Evolutionary conservation across 2,329 filamentous ascomycete species (phyloP), one percentile per base, ranked within the genome.

Genomic region (Sporothrix variecibatus): DNA sequence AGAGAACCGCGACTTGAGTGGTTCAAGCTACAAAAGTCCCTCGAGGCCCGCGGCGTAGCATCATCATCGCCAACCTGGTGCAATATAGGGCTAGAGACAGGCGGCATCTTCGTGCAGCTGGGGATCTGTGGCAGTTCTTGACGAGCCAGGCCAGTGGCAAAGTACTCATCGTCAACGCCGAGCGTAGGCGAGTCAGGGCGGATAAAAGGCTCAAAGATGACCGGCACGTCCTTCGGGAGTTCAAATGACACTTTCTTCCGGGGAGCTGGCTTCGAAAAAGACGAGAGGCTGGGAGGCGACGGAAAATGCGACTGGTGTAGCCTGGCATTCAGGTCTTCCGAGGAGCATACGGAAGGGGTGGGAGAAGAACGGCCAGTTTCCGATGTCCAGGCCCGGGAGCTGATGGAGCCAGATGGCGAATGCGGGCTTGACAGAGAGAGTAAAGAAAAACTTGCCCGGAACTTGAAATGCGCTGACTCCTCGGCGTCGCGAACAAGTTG

Each of bases 161-260:
- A 81, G 74, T 83, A 81, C 64, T 81, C 81, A 76, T 86, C 85
- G 71, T 87, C 86, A 73, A 88, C 85, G 12, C 88, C 88, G 6
- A 90, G 84, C 0, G 88, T 90, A 1, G 88, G 88, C 3, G 88
- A 90, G 77, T 90, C 88, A 0, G 88, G 88, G 9, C 88, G 87
- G 75, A 89, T 84, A 43, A 85, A 81, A 26, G 87, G 86, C 77
- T 87, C 82, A 83, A 85, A 51, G 80, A 78, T 77, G 28, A 77
- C 69, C 49, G 49, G 34, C 1, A 74, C 77, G 15, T 79, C 77
- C 78, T 84, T 84, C 20, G 80, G 78, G 6, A 82, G 77, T 17
- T 82, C 85, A 75, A 85, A 85, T 0, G 84, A 85, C 0, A 85
- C 84, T 78, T 84, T 85, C 78, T 86, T 85, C 75, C 80, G 81